Percentiles rank a stretch among this genome's conserved stretches.
phyloP scores from a whole-genome alignment of 805 yeast genomes.

The Starmerella asiatica region DNA sequence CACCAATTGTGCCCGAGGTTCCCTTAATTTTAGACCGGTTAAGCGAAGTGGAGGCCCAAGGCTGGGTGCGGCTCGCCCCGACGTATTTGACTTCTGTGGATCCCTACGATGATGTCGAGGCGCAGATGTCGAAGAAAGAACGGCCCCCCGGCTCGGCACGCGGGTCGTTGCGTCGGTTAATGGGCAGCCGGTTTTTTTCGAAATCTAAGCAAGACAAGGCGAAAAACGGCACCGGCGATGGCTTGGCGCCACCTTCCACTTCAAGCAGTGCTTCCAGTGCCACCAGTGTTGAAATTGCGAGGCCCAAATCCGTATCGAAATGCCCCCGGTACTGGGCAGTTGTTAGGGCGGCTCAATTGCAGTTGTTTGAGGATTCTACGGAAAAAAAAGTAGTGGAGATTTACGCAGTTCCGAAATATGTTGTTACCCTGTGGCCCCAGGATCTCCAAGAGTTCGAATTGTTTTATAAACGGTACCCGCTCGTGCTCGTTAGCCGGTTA shows the following conservation, averaged over 20 bases:
- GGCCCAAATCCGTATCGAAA: slow-evolving; percentile 12
- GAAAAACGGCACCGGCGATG: neutral
- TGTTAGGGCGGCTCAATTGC: slow-evolving; percentile 74
- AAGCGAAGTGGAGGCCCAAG: slow-evolving; percentile 11
- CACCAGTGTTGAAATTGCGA: no score
- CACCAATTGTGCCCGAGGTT: neutral
- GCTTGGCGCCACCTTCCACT: neutral
- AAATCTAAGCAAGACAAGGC: neutral
- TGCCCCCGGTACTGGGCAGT: slow-evolving; percentile 30
- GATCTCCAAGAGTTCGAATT: slow-evolving; percentile 57
- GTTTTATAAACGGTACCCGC: slow-evolving; percentile 67
- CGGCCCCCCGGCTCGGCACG: slow-evolving; percentile 36
- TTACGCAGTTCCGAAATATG: slow-evolving; percentile 54
- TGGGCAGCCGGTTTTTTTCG: slow-evolving; percentile 15
- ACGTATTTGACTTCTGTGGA: slow-evolving; percentile 4
- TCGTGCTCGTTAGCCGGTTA: slow-evolving; percentile 48
- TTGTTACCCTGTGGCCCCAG: slow-evolving; percentile 80
- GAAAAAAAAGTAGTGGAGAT: slow-evolving; percentile 58
- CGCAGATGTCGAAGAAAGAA: neutral
- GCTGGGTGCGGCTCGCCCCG: slow-evolving; percentile 15
- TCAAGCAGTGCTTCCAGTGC: neutral
- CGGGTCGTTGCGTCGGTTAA: slow-evolving; percentile 45
- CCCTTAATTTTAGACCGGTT: slow-evolving; percentile 1
- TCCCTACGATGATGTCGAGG: slow-evolving; percentile 7
- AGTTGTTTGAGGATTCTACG: slow-evolving; percentile 62